Percentiles rank a stretch among this genome's conserved stretches.
These are phyloP conservation scores for Cyberlindnera mississippiensis DNA, from an alignment of 805 yeast species.

Conservation along the genomic window DNA sequence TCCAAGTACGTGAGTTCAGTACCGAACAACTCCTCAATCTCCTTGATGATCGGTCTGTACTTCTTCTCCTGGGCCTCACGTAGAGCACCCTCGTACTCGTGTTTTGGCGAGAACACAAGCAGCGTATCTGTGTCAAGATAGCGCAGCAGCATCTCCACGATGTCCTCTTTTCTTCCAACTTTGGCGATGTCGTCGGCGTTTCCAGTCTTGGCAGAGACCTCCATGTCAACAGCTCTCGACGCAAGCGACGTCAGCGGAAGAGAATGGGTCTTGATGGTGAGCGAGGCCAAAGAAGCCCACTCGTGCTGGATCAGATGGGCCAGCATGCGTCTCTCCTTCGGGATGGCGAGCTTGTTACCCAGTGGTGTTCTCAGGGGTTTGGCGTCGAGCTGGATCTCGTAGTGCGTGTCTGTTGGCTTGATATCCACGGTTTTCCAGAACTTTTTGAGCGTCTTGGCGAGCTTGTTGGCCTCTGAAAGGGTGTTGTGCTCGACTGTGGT, in stretches of 20 bases:
- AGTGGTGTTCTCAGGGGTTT: conserved; percentile 81
- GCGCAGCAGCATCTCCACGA: conserved; percentile 60
- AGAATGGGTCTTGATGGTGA: conserved; percentile 68
- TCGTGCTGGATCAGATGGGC: conserved; percentile 81
- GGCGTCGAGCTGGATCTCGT: conserved; percentile 62
- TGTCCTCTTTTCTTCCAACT: conserved; percentile 53
- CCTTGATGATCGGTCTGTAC: conserved; percentile 69
- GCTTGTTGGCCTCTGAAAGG: conserved; percentile 54
- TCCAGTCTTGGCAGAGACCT: conserved; percentile 34
- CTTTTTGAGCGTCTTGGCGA: conserved; percentile 62
- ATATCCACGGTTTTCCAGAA: conserved; percentile 78
- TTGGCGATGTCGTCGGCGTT: conserved; percentile 52
- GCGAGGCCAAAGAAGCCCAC: conserved; percentile 72
- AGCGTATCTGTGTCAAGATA: conserved; percentile 94
- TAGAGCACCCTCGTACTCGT: conserved; percentile 79
- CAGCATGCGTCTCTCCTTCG: conserved; percentile 51
- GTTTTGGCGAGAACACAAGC: conserved; percentile 73
- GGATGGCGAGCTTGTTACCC: conserved; percentile 67
- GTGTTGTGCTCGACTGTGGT: conserved; percentile 11
- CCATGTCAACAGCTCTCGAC: conserved; percentile 81
- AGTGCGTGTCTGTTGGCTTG: conserved; percentile 26
- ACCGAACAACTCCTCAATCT: conserved; percentile 57
- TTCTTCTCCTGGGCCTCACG: conserved; percentile 74
- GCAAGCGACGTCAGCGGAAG: conserved; percentile 86
- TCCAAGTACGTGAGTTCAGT: conserved; percentile 56